Evolutionary conservation across 768 basidiomycete genomes (phyloP), one percentile per base, ranked within the genome.

Genomic region (Mycena albidolilacea): DNA sequence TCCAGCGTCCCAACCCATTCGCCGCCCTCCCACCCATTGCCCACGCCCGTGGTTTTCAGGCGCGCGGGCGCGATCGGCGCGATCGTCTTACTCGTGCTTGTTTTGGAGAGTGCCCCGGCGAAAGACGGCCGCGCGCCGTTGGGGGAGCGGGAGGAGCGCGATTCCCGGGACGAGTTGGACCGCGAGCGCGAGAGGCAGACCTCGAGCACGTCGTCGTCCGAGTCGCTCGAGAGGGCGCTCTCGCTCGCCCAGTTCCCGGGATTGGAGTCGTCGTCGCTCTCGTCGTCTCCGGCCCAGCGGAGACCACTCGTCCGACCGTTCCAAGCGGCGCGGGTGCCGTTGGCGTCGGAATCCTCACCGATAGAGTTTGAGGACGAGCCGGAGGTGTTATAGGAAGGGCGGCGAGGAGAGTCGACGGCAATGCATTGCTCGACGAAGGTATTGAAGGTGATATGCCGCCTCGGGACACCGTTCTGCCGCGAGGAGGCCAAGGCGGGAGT

Each of bases 341-440:
- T 46, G 12, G 48, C 23, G 8, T 70, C 37, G 14, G 65, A 43
- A 46, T 19, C 50, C 15, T 50, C 52, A 23, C n/a, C 17, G 19
- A n/a, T 39, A 17, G 67, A 68, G 7, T 43, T 48, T 11, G 72
- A 64, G 8, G 67, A 69, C 0, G 67, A 67, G 41, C n/a, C 35
- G 9, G 69, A 67, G 10, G 75, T 67, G 59, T 23, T 71, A 68
- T 38, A 73, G 68, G 69, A 64, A 12, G n/a, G 12, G 19, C 75
- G 75, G 17, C 75, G 75, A 1, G 94, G 94, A 77, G 92, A 92
- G 79, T 95, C 95, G 79, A 96, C 94, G 54, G 95, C 92, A 70
- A 99, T 97, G 79, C 91, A 96, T 81, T 98, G 97, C 81, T 98
- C 95, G 48, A 99, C 97, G 80, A 97, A 98, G 0, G 97, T 97